A percentile compares a stretch with the other conserved stretches of the same genome.
These are phyloP conservation scores for Colletotrichum navitas DNA, from an alignment of 2,329 filamentous ascomycete genomes.

Conservation along the genomic window DNA sequence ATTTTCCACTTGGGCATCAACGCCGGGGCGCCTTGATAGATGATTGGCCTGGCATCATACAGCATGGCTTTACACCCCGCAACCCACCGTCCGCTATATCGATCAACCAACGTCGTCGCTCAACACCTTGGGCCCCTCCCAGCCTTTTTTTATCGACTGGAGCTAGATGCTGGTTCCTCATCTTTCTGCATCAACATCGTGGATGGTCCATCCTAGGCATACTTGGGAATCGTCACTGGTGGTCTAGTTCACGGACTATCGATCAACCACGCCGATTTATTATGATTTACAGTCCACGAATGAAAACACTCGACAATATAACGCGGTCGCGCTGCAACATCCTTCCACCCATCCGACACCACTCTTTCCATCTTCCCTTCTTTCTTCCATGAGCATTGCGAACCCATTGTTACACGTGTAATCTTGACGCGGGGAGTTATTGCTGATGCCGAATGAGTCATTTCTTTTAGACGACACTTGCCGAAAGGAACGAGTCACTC, in stretches of 20 bases:
- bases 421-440: neutral
- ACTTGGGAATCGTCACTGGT: neutral
- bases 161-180: neutral
- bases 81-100: neutral
- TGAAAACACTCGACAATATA: neutral
- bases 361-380: neutral
- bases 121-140: neutral
- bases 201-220: neutral
- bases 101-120: neutral
- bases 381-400: neutral
- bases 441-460: neutral
- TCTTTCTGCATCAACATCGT: neutral
- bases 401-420: neutral
- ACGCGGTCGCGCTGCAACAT: too few relatives aligned
- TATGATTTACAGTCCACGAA: neutral
- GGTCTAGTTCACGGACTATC: too few relatives aligned
- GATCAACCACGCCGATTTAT: neutral
- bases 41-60: neutral
- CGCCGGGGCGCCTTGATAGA: neutral
- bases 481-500: neutral
- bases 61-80: neutral
- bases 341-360: neutral
- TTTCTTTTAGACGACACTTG: neutral
- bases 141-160: neutral
- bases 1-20: constrained; percentile 11